Evolutionary conservation across 78 protist species (phyloP).

Genomic region (Dictyostelium intermedium): DNA sequence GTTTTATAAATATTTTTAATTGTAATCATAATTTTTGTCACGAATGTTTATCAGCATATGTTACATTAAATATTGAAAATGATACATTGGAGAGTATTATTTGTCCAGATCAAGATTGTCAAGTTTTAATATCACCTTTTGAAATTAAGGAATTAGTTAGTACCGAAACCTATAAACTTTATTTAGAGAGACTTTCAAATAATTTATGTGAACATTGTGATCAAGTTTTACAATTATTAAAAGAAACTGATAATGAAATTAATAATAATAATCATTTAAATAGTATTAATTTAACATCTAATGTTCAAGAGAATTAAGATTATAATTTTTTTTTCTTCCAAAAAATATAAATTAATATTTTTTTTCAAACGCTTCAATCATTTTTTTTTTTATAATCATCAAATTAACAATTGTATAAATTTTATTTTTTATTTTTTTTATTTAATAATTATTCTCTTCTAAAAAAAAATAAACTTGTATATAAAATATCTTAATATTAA

Average conservation of each 20-base stretch:
- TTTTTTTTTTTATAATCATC: too few relatives aligned
- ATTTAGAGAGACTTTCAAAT: background rate
- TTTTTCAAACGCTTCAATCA: too few relatives aligned
- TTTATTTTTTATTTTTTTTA: background rate
- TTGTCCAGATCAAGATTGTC: constrained; percentile 26
- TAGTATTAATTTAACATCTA: background rate
- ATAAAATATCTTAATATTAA: background rate
- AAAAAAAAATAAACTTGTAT: background rate
- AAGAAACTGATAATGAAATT: background rate
- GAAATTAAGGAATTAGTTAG: constrained; percentile 16
- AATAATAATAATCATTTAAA: background rate
- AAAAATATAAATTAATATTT: background rate
- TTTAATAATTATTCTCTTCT: background rate
- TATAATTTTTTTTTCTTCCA: background rate
- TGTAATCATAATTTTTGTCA: constrained; percentile 14
- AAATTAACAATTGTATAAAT: background rate
- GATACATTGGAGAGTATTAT: background rate
- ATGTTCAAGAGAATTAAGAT: too few relatives aligned
- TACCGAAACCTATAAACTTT: background rate
- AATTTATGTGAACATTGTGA: constrained; percentile 14
- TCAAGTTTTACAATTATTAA: constrained; percentile 8
- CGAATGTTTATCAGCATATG: constrained; percentile 19
- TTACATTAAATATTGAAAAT: constrained; percentile 4
- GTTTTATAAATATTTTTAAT: constrained; percentile 4
- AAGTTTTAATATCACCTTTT: background rate